A percentile compares a stretch with the other conserved stretches of the same genome.
These are phyloP conservation scores for Hura crepitans DNA, from an alignment of 441 rosid genomes.

Conservation along the genomic window DNA sequence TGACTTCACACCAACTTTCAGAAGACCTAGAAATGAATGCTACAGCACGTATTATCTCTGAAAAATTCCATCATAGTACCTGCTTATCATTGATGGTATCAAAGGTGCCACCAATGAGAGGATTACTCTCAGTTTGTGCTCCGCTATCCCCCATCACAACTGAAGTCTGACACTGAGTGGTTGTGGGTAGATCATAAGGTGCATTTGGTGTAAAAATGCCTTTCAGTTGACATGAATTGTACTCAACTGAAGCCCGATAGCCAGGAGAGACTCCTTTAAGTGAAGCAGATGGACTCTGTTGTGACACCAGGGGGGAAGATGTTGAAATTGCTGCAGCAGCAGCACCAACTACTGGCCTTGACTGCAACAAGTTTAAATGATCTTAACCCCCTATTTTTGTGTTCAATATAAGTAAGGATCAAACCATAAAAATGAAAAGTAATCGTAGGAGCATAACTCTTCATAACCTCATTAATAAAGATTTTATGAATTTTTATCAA, in stretches of 20 bases:
- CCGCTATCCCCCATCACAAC: constrained; percentile 52
- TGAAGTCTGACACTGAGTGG: constrained; percentile 46
- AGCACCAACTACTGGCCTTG: constrained; percentile 61
- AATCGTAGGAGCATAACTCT: constrained; percentile 11
- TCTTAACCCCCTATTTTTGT: constrained; percentile 12
- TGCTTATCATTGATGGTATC: constrained; percentile 60
- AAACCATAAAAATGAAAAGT: constrained; percentile 16
- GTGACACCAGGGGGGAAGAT: constrained; percentile 59
- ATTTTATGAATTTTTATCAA: not conserved
- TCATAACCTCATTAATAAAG: constrained; percentile 1
- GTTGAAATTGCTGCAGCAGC: constrained; percentile 48
- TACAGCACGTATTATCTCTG: not conserved
- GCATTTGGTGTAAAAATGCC: constrained; percentile 65
- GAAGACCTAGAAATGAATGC: constrained; percentile 15
- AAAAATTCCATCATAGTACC: constrained; percentile 38
- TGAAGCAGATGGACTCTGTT: constrained; percentile 54
- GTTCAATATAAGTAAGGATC: constrained; percentile 7
- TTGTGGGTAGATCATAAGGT: constrained; percentile 53
- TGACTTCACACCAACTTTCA: constrained; percentile 10
- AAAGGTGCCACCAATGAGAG: constrained; percentile 49
- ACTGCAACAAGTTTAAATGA: constrained; percentile 42
- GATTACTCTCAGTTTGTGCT: constrained; percentile 45
- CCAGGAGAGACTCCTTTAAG: constrained; percentile 60
- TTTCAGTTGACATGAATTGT: constrained; percentile 68
- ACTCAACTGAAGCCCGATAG: constrained; percentile 53